Base-by-base conservation (phyloP, 2,329 filamentous ascomycete species). In the Knufia petricola region DNA sequence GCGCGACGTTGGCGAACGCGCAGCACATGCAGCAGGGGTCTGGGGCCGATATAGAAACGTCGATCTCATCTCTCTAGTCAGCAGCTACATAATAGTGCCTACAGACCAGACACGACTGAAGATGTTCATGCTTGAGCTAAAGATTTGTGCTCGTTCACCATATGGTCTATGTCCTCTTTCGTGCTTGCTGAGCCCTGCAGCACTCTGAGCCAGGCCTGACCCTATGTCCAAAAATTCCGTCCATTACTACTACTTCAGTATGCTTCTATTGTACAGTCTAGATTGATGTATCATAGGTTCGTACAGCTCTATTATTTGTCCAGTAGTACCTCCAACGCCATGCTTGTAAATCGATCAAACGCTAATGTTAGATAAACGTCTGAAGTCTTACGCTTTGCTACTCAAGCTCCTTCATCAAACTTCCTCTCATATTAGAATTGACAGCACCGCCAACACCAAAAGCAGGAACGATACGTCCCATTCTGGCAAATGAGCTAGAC, bases 391-490 rank as follows among this genome's bases (percentile, higher is more conserved):
- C 15, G 28, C 39, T 17, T 40, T 17, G 8, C 9, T 28, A 28
- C 38, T 58, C 56, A 15, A 56, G 42, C 24, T 48, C 50, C 17
- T 37, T 40, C 56, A 60, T 60, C 43, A 58, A 38, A n/a, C 42
- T 42, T 36, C 46, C 50, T 41, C 58, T 47, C 46, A 57, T 60
- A 41, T 64, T 63, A 3, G 73, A 74, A 66, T 94, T 95, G 10
- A 92, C 82, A 9, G 94, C 86, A 0, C 87, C 87, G 1, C 88
- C 88, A 4, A 94, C 75, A 0, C 88, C 88, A 71, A 92, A 94
- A 0, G 88, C 88, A 31, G 87, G 88, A 13, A 94, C 45, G 19
- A 94, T 94, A 51, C 88, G 75, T 55, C 84, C 84, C 66, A 94
- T 84, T 53, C 88, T 71, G 12, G 87, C 86, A 20, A 78, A 63